These are phyloP conservation scores for Larix kaempferi DNA, from an alignment of 75 land plant genomes.

Conservation along the genomic window DNA sequence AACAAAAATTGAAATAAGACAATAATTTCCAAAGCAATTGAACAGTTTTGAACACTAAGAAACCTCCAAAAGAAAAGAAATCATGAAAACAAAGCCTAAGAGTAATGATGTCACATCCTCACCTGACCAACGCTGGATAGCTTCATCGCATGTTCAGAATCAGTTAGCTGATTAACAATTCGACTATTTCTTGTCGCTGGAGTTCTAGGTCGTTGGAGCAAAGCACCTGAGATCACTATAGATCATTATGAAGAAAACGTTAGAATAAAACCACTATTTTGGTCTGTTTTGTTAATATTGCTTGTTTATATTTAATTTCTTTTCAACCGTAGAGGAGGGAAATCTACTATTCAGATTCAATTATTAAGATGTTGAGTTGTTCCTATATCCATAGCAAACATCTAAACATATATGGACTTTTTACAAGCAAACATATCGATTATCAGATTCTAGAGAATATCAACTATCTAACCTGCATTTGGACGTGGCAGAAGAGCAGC, in stretches of 20 bases:
- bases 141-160: slow-evolving; percentile 75
- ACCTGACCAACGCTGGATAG: slow-evolving; percentile 46
- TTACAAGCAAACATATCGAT: too few species aligned
- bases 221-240: slow-evolving; percentile 49
- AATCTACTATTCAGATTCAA: background rate
- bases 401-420: background rate
- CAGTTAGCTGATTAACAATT: slow-evolving; percentile 66
- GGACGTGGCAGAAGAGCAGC: slow-evolving; percentile 54
- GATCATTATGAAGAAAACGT: background rate
- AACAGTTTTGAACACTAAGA: background rate
- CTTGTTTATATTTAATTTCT: too few species aligned
- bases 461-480: slow-evolving; percentile 28
- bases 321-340: background rate
- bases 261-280: too few species aligned
- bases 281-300: too few species aligned
- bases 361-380: background rate
- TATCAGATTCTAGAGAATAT: background rate
- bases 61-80: slow-evolving; percentile 19
- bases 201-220: slow-evolving; percentile 66
- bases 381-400: background rate
- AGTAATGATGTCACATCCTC: slow-evolving; percentile 48
- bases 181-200: slow-evolving; percentile 36
- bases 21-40: too few species aligned
- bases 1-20: too few species aligned
- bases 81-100: too few species aligned